Conservation (phyloP, 2,329 filamentous ascomycete genomes). For the Orbilia brochopaga region DNA sequence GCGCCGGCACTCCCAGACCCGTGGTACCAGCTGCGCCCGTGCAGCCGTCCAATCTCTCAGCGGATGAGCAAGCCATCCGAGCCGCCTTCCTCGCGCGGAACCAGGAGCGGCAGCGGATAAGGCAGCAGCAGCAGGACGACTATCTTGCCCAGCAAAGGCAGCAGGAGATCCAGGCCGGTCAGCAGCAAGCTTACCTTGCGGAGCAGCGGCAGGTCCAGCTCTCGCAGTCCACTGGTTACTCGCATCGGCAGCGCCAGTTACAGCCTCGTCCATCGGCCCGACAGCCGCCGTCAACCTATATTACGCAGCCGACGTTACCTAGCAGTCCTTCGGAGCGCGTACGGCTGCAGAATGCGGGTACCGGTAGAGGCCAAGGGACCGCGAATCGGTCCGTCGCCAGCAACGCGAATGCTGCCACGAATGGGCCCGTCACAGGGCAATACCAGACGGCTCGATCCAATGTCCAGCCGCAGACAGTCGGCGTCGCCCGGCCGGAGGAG, state of each 20-base stretch:
- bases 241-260: conserved; percentile 46
- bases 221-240: conserved; percentile 32
- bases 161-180: conserved; percentile 4
- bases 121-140: conserved; percentile 34
- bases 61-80: conserved; percentile 38
- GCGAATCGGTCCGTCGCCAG: background rate
- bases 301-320: conserved; percentile 45
- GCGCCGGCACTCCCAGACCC: conserved; percentile 24
- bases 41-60: conserved; percentile 17
- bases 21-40: conserved; percentile 11
- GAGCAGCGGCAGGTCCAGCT: conserved; percentile 34
- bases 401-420: conserved; percentile 4
- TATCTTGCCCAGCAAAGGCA: conserved; percentile 27
- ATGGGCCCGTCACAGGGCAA: conserved; percentile 8
- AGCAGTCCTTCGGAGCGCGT: conserved; percentile 36
- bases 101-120: conserved; percentile 31
- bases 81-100: conserved; percentile 36
- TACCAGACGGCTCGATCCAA: conserved; percentile 27
- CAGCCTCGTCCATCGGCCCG: conserved; percentile 32
- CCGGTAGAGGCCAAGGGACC: background rate
- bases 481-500: conserved; percentile 38
- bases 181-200: conserved; percentile 20
- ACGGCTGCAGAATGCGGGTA: conserved; percentile 11
- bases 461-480: conserved; percentile 5
- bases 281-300: conserved; percentile 42